Evolutionary conservation across 306 rosid genomes (phyloP), one percentile per base, ranked within the genome.

Genomic region (Gastrolobium villosum): DNA sequence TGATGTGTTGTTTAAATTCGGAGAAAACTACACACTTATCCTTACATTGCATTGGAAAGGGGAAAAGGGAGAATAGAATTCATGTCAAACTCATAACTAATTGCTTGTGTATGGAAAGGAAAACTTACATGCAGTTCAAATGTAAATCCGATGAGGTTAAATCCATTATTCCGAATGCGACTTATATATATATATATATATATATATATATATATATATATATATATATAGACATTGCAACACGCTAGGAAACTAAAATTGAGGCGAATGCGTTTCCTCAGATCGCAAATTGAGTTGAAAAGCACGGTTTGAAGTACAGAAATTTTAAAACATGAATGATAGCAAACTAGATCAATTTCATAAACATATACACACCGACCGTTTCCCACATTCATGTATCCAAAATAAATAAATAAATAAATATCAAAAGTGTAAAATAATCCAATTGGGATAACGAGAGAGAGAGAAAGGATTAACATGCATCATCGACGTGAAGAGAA

Each of bases 81-180:
- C 49, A 45, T 32, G 49, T 20, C 70, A 60, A 60, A 59, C 36
- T 10, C 66, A 44, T 65, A 54, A 66, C 7, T 8, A 13, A 81
- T 11, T 11, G 13, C 41, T 10, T 31, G 36, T 50, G 72, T 49
- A 34, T 37, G 65, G 74, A 83, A 61, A 72, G 69, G 57, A 76
- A 65, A 72, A 69, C 89, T 89, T 82, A 91, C 96, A 54, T 88
- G 89, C 70, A 89, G 92, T 49, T 84, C 70, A 50, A 6, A 50
- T 20, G 20, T 3, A 53, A 53, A 20, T 4, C 13, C 56, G 56
- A 13, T 50, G 56, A 50, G 20, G 56, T 14, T 50, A 50, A 50
- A 20, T 20, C 26, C 26, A 20, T 20, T 20, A 20, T 0, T 20
- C 1, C 26, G 26, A 20, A 20, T 1, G 26, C 26, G 26, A 20